Evolutionary conservation across 345 rosid genomes (phyloP).

Genomic region (Gossypium stocksii): DNA sequence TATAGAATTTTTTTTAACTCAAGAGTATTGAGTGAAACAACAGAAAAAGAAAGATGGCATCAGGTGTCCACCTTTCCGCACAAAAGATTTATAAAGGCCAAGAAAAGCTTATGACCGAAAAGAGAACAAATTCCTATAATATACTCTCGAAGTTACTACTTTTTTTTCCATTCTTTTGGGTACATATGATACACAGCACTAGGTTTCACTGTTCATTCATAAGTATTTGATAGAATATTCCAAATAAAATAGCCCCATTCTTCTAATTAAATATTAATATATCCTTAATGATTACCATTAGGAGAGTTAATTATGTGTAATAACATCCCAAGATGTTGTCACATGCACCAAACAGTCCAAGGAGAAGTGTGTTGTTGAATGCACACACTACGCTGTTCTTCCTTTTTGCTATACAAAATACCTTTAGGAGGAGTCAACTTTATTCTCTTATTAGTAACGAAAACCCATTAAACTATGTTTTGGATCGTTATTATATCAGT

Average conservation of each 20-base stretch:
- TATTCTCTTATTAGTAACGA: neutral
- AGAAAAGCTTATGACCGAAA: neutral
- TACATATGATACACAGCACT: slow-evolving; percentile 4
- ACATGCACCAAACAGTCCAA: neutral
- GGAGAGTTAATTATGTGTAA: neutral
- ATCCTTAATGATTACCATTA: neutral
- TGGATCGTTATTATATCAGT: too few relatives aligned
- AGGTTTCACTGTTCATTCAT: neutral
- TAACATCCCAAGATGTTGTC: neutral
- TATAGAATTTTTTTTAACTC: too few relatives aligned
- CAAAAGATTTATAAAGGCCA: neutral
- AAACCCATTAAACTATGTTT: neutral
- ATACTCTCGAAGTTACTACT: neutral
- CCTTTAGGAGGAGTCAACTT: neutral
- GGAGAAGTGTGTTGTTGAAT: neutral
- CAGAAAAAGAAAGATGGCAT: neutral
- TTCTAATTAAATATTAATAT: neutral
- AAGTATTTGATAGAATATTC: neutral
- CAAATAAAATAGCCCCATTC: neutral
- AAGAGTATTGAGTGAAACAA: neutral
- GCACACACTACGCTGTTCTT: too few relatives aligned
- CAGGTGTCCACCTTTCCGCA: neutral
- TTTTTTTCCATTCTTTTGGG: neutral
- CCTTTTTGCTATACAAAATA: neutral
- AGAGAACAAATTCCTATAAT: neutral